A percentile compares a stretch with the other conserved stretches of the same genome.
Evolutionary conservation across 148 eudicot genomes (phyloP).

Genomic region (Rhododendron ovatum): DNA sequence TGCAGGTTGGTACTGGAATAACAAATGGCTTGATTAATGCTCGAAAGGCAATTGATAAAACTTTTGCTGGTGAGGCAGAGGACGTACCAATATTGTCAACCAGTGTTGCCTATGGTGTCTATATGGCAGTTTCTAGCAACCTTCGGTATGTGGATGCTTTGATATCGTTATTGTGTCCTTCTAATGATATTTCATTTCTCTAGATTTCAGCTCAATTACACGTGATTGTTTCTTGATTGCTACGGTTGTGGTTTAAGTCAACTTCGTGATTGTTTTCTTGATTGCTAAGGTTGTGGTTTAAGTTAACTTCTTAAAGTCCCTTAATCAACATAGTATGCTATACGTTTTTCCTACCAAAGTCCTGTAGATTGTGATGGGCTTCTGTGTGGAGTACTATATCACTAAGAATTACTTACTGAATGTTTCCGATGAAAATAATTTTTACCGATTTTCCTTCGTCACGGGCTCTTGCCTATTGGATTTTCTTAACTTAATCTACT

Average conservation of each 20-base stretch:
- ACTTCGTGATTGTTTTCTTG: background rate
- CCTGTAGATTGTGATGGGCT: background rate
- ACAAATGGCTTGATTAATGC: conserved; percentile 64
- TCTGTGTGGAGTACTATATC: background rate
- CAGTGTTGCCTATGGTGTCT: conserved; percentile 81
- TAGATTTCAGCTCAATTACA: background rate
- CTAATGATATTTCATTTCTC: background rate
- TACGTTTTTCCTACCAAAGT: background rate
- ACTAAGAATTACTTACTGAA: background rate
- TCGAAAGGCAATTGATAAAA: conserved; percentile 66
- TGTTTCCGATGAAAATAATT: background rate
- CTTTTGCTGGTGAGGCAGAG: conserved; percentile 81
- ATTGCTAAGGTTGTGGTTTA: background rate
- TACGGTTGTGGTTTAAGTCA: background rate
- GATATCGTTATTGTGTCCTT: background rate
- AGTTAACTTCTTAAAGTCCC: background rate
- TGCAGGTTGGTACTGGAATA: conserved; percentile 77
- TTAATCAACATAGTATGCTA: background rate
- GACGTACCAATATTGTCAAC: conserved; percentile 74
- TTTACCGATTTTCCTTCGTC: background rate
- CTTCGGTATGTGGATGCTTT: conserved; percentile 51
- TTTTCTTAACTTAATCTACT: background rate
- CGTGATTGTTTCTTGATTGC: background rate
- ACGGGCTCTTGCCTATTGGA: background rate
- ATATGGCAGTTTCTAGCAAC: conserved; percentile 90